These are phyloP conservation scores for Xylaria curta DNA, from an alignment of 495 filamentous ascomycete species.

Conservation along the genomic window DNA sequence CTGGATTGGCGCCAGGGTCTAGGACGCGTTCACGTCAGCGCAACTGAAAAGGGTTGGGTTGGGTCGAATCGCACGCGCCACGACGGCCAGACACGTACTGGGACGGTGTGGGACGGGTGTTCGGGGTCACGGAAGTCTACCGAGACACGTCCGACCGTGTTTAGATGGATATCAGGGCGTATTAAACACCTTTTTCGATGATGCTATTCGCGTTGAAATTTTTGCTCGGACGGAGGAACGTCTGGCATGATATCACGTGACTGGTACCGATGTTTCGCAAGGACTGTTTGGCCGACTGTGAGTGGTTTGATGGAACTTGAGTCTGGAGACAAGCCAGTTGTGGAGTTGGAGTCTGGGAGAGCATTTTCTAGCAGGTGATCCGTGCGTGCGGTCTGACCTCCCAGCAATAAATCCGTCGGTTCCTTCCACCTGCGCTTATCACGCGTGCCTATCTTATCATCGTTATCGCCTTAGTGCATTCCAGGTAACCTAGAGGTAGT, in stretches of 20 bases:
- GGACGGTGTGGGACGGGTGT: constrained; percentile 23
- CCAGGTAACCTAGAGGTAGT: no score
- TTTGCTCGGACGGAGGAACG: constrained; percentile 41
- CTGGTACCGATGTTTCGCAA: constrained; percentile 27
- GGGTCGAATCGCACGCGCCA: constrained; percentile 8
- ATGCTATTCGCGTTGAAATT: constrained; percentile 41
- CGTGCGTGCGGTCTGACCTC: constrained; percentile 10
- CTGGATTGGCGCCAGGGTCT: constrained; percentile 61
- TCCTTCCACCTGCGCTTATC: background rate
- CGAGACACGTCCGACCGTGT: constrained; percentile 37
- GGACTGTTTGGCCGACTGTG: constrained; percentile 34
- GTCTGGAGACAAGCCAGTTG: constrained; percentile 1
- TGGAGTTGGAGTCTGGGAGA: constrained; percentile 8
- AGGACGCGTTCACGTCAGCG: constrained; percentile 36
- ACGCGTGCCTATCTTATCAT: background rate
- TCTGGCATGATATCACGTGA: constrained; percentile 47
- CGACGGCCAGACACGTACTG: constrained; percentile 21
- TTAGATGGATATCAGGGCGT: constrained; percentile 31
- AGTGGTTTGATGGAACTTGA: constrained; percentile 37
- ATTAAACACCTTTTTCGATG: constrained; percentile 32
- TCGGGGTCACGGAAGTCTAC: constrained; percentile 28
- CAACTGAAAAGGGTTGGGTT: background rate
- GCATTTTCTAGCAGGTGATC: constrained; percentile 3
- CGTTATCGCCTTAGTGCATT: background rate
- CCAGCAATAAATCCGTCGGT: background rate